phyloP scores from a whole-genome alignment of 306 rosid species.

The Prunus mongolica region DNA sequence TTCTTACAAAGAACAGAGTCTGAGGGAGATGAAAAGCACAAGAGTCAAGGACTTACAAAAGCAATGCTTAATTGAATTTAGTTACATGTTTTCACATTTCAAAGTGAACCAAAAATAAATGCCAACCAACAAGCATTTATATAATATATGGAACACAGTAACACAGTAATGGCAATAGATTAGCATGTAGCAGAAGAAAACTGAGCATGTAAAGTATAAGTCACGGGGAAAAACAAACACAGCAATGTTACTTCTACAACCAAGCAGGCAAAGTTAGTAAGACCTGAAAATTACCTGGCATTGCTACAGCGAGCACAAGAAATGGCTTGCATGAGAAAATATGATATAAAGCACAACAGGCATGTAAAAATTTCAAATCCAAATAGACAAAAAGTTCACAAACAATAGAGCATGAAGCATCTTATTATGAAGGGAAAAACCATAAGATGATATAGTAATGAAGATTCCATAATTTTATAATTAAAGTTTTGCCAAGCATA shows the following conservation, averaged over 20 bases:
- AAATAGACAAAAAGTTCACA: background rate
- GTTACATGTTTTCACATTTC: background rate
- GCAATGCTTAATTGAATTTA: background rate
- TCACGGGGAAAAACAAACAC: background rate
- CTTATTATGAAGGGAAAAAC: background rate
- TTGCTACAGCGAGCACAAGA: background rate
- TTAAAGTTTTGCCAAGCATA: background rate
- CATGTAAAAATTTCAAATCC: background rate
- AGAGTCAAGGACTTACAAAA: background rate
- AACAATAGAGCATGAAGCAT: background rate
- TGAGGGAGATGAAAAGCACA: background rate
- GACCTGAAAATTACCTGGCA: background rate
- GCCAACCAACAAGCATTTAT: background rate
- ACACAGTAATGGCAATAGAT: background rate
- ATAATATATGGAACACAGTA: background rate
- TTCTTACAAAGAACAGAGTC: background rate
- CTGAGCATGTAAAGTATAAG: background rate
- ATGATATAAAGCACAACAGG: background rate
- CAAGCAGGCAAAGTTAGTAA: background rate
- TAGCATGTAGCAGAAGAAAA: background rate
- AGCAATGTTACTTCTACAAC: background rate
- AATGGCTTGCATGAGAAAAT: background rate
- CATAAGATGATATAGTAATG: background rate
- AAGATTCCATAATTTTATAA: background rate
- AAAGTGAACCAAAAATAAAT: background rate